phyloP scores from a whole-genome alignment of 306 rosid species.

The Lathyrus oleraceus region DNA sequence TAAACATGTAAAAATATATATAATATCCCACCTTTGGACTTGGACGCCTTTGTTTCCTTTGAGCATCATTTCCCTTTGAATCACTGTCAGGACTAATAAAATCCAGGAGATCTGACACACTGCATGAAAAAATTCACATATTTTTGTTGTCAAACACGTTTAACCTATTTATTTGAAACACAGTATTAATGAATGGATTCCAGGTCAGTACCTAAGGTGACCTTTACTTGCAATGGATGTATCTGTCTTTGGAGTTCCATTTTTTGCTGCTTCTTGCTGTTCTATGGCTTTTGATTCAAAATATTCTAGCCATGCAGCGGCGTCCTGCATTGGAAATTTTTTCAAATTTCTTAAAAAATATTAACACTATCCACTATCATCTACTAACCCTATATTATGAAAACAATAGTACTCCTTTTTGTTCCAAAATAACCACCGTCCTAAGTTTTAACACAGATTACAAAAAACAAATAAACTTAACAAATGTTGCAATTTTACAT shows the following conservation, averaged over 20 bases:
- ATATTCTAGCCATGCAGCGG: slow-evolving; percentile 97
- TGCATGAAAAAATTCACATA: slow-evolving; percentile 50
- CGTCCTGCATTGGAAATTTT: slow-evolving; percentile 59
- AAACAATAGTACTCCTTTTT: not conserved
- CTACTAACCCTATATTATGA: not conserved
- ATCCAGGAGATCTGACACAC: slow-evolving; percentile 96
- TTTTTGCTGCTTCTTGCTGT: slow-evolving; percentile 95
- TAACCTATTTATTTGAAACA: slow-evolving; percentile 40
- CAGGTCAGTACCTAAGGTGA: slow-evolving; percentile 98
- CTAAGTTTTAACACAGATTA: no score
- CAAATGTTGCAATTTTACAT: no score
- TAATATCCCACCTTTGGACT: slow-evolving; percentile 74
- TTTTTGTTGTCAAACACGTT: slow-evolving; percentile 39
- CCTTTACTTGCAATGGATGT: slow-evolving; percentile 94
- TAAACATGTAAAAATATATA: not conserved
- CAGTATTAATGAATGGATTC: slow-evolving; percentile 58
- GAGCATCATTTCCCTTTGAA: slow-evolving; percentile 65
- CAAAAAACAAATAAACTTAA: no score
- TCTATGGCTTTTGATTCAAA: slow-evolving; percentile 90
- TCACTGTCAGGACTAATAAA: slow-evolving; percentile 85
- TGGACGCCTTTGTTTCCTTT: slow-evolving; percentile 78
- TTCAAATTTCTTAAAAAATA: not conserved
- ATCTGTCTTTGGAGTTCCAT: slow-evolving; percentile 93
- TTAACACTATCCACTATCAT: not conserved
- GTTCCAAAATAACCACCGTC: no score